A percentile compares a stretch with the other conserved stretches of the same genome.
These are phyloP conservation scores for barley (Hordeum vulgare) DNA, from an alignment of 176 grass and related monocot genomes.

Conservation along the genomic window MorexV3_pseudomolecules_assembly NC_058519.1:625531729-625532228, in stretches of 20 bases:
- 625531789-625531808: too few relatives aligned
- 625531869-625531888: conserved; percentile 49
- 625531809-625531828: conserved; percentile 21
- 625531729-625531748: neutral
- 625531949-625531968: neutral
- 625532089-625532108: neutral
- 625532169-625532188: too few relatives aligned
- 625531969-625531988: conserved; percentile 11
- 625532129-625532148: conserved; percentile 69
- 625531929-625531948: neutral
- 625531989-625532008: conserved; percentile 1
- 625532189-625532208: conserved; percentile 8
- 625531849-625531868: neutral
- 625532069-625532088: conserved; percentile 21
- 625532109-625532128: conserved; percentile 15
- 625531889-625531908: conserved; percentile 32
- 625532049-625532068: conserved; percentile 31
- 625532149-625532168: conserved; percentile 52
- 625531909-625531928: neutral
- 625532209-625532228: neutral
- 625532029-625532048: neutral
- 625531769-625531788: neutral
- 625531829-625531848: conserved; percentile 14
- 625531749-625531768: too few relatives aligned
- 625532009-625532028: conserved; percentile 21